Evolutionary conservation across 805 yeast genomes (phyloP).

Genomic region (Schwanniomyces occidentalis): DNA sequence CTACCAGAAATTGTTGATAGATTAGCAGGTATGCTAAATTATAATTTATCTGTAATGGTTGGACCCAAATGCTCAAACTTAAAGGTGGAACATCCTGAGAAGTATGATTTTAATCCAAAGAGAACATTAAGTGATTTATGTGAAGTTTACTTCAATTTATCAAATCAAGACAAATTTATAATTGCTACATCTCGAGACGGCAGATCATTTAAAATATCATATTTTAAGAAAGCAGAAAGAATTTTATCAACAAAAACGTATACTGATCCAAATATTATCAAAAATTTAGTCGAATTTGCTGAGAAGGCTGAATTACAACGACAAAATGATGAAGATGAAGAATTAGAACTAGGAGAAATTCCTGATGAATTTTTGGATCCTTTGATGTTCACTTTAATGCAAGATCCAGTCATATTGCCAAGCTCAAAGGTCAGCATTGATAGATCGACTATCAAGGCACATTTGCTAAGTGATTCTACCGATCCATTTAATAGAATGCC

Average conservation of each 20-base stretch:
- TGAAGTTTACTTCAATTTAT: conserved; percentile 73
- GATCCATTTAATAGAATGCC: conserved; percentile 98
- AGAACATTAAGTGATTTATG: conserved; percentile 66
- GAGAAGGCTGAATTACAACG: conserved; percentile 62
- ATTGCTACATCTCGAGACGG: conserved; percentile 85
- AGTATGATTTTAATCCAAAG: conserved; percentile 81
- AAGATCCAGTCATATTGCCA: conserved; percentile 94
- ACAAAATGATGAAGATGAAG: conserved; percentile 73
- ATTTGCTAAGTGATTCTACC: conserved; percentile 88
- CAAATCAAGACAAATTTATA: conserved; percentile 63
- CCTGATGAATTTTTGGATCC: conserved; percentile 98
- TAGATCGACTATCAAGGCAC: conserved; percentile 88
- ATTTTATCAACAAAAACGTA: conserved; percentile 62
- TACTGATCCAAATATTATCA: conserved; percentile 48
- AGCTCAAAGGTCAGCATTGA: conserved; percentile 83
- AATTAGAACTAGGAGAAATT: conserved; percentile 83
- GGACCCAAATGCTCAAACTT: conserved; percentile 93
- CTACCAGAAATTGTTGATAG: conserved; percentile 91
- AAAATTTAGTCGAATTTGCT: conserved; percentile 55
- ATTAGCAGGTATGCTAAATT: conserved; percentile 93
- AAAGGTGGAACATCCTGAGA: conserved; percentile 80
- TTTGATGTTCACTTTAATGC: conserved; percentile 92
- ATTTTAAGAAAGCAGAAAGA: conserved; percentile 68
- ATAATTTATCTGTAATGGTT: conserved; percentile 86
- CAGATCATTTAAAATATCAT: conserved; percentile 74